Conservation (phyloP, 192 early-diverging fungal genomes). For the Coemansia sp. region DNA sequence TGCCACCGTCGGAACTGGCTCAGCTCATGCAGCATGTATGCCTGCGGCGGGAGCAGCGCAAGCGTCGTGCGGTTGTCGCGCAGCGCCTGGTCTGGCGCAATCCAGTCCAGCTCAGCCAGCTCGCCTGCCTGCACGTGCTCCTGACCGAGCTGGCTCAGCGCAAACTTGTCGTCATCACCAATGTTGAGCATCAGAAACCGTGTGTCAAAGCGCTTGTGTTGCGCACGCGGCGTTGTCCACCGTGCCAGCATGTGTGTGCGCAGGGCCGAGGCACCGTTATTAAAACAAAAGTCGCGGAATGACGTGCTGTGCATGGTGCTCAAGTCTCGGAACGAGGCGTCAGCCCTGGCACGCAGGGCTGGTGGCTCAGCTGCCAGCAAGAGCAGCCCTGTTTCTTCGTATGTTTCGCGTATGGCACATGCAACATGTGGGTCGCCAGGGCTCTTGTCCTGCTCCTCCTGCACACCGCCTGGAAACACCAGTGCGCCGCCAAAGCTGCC, state of each 20-base stretch:
- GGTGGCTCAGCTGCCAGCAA: slow-evolving; percentile 36
- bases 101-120: slow-evolving; percentile 64
- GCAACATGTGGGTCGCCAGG: slow-evolving; percentile 36
- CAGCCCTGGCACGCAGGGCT: too few relatives aligned
- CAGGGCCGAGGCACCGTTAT: slow-evolving; percentile 47
- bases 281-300: slow-evolving; percentile 56
- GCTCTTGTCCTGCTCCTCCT: slow-evolving; percentile 20
- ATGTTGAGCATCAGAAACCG: slow-evolving; percentile 38
- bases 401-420: slow-evolving; percentile 77
- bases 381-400: slow-evolving; percentile 76
- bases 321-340: too few relatives aligned
- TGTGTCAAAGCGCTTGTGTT: slow-evolving; percentile 40
- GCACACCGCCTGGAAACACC: slow-evolving; percentile 51
- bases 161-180: slow-evolving; percentile 5
- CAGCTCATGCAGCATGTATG: slow-evolving; percentile 59
- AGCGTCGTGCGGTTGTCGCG: slow-evolving; percentile 54
- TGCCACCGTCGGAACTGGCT: slow-evolving; percentile 45
- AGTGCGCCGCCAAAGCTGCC: slow-evolving; percentile 29
- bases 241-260: slow-evolving; percentile 56
- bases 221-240: slow-evolving; percentile 47
- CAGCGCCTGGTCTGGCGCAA: slow-evolving; percentile 62
- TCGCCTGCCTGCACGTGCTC: slow-evolving; percentile 50
- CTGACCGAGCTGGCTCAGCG: slow-evolving; percentile 13
- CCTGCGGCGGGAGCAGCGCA: slow-evolving; percentile 69
- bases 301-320: slow-evolving; percentile 5